These are phyloP conservation scores for Cystoisospora suis DNA, from an alignment of 169 alveolate species.

Conservation along the genomic window DNA sequence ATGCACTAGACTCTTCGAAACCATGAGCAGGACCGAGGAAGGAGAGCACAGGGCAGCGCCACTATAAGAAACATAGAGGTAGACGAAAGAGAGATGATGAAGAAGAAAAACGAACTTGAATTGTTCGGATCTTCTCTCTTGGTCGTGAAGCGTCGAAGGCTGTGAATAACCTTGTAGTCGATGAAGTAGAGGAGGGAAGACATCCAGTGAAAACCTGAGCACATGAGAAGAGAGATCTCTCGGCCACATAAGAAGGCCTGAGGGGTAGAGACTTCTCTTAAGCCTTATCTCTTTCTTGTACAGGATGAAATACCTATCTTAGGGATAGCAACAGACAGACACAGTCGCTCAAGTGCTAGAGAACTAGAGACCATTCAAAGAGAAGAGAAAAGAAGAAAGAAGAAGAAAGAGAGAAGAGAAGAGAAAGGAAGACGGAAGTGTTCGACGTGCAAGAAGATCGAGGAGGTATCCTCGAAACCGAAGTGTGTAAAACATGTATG, in stretches of 20 bases:
- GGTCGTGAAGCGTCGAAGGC: not conserved
- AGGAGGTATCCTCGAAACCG: too few relatives aligned
- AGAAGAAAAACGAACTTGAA: not conserved
- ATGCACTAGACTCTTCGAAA: not conserved
- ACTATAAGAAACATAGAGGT: not conserved
- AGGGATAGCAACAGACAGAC: not conserved
- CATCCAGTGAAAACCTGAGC: not conserved
- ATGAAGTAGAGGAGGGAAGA: not conserved
- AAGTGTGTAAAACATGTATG: too few relatives aligned
- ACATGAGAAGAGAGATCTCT: not conserved
- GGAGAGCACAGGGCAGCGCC: not conserved
- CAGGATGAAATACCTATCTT: not conserved
- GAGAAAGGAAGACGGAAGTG: not conserved
- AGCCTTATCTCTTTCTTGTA: not conserved
- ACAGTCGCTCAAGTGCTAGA: not conserved
- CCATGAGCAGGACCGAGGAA: not conserved
- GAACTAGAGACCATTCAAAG: not conserved
- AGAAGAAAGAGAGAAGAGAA: not conserved
- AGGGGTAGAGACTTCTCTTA: not conserved
- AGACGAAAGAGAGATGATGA: too few relatives aligned
- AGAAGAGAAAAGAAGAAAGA: not conserved
- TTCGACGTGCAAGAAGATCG: too few relatives aligned
- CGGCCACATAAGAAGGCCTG: not conserved
- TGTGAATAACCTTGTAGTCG: not conserved
- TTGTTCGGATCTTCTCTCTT: not conserved